Base-by-base conservation (phyloP, 257 asterid genomes). In the Solanum appendiculatum region DNA sequence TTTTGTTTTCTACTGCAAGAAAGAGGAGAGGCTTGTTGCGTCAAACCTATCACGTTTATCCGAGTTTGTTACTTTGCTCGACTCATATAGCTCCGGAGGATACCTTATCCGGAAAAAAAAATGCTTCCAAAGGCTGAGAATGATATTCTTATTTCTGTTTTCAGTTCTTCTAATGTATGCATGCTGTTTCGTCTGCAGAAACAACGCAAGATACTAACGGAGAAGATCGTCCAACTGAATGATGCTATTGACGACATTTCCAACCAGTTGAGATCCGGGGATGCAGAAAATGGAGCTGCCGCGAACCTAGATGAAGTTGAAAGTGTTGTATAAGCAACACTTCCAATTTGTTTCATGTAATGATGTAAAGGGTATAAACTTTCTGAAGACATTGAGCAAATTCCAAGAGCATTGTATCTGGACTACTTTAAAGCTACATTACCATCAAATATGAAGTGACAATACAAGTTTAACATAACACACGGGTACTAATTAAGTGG, bases 151-250 rank as follows among this genome's bases (percentile, higher is more conserved):
- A 29, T 33, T 75, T 23, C 51, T 64, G 29, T 33, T 60, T 46
- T 37, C 33, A 13, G 46, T 51, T 39, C 18, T 73, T 69, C 29
- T 69, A 15, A 63, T 73, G 21, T 82, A 4, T 18, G 63, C 20
- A 21, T 70, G 72, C 16, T 88, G 54, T 84, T 40, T 75, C 42
- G 37, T 58, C 31, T 72, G 83, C 91, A 91, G 93, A 91, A 40
- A 81, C 90, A 87, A 6, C 90, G 93, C 40, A 87, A 90, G 85
- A 86, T 90, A 86, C 88, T 91, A 74, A 87, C 92, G 0, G 93
- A 90, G 70, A 91, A 91, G 91, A 91, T 91, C 21, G 92, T 56
- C 3, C 91, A 91, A 82, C 48, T 91, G 88, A 91, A 91, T 77
- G 81, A 89, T 13, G 92, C 93, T 21, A 90, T 91, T 37, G 93